phyloP scores from a whole-genome alignment of 345 rosid species.

The Gossypium turneri region DNA sequence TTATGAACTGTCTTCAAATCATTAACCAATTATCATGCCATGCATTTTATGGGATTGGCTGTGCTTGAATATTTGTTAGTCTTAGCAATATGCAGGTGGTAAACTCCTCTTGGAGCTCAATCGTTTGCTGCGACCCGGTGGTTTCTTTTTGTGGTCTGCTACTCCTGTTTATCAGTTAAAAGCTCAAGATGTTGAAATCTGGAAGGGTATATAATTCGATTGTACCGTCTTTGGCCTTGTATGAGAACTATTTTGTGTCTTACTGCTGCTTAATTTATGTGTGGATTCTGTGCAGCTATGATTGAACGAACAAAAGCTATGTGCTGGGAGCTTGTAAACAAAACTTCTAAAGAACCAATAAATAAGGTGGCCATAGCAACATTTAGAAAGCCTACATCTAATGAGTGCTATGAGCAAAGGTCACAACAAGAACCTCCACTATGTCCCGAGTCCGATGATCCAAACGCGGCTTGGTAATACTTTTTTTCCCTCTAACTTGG shows the following conservation, averaged over 20 bases:
- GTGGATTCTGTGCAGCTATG: conserved; percentile 65
- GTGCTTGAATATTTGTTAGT: conserved; percentile 4
- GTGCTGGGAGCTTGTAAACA: conserved; percentile 89
- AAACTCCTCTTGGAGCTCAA: conserved; percentile 91
- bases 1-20: not conserved
- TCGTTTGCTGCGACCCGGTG: conserved; percentile 87
- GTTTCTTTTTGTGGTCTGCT: conserved; percentile 95
- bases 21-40: not conserved
- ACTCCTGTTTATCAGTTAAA: conserved; percentile 86
- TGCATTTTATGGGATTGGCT: not conserved
- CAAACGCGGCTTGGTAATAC: conserved; percentile 84
- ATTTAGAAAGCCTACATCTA: conserved; percentile 73
- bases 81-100: conserved; percentile 53
- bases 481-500: not conserved
- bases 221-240: conserved; percentile 4
- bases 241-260: conserved; percentile 22
- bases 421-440: conserved; percentile 67
- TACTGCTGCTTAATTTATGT: conserved; percentile 19
- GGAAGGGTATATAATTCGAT: conserved; percentile 57
- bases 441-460: conserved; percentile 76
- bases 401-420: conserved; percentile 77
- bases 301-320: conserved; percentile 57
- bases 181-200: conserved; percentile 73
- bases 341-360: conserved; percentile 52
- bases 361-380: conserved; percentile 77